phyloP scores from a whole-genome alignment of 306 rosid species.

The Betula pendula region DNA sequence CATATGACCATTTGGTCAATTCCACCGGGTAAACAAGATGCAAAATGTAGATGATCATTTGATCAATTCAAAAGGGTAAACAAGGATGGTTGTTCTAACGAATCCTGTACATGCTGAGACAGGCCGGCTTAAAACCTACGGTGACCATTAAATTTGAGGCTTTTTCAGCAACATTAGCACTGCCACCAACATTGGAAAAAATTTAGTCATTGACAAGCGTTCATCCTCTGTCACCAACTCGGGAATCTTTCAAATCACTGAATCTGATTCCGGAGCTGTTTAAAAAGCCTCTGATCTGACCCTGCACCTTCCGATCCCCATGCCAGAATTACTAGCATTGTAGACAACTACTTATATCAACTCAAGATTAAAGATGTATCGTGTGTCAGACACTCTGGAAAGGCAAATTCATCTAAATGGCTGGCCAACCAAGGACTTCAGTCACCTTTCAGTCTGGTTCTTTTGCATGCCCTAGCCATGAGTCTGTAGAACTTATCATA shows the following conservation, averaged over 20 bases:
- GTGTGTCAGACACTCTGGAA: slow-evolving; percentile 23
- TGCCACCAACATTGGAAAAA: not conserved
- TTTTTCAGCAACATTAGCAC: not conserved
- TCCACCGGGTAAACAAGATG: not conserved
- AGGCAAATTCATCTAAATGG: slow-evolving; percentile 29
- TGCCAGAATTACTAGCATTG: slow-evolving; percentile 9
- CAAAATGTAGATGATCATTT: not conserved
- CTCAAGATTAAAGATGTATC: slow-evolving; percentile 10
- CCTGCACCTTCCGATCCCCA: slow-evolving; percentile 22
- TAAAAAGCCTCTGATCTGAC: slow-evolving; percentile 27
- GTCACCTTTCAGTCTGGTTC: slow-evolving; percentile 30
- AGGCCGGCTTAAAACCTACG: not conserved
- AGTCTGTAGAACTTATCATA: slow-evolving; percentile 35
- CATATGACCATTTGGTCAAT: not conserved
- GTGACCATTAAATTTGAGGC: not conserved
- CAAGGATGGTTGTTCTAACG: not conserved
- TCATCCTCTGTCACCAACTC: slow-evolving; percentile 12
- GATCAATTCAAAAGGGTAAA: not conserved
- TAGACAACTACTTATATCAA: not conserved
- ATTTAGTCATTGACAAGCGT: slow-evolving; percentile 8
- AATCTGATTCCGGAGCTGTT: slow-evolving; percentile 13
- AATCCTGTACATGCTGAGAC: not conserved
- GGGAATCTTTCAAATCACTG: slow-evolving; percentile 4
- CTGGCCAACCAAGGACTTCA: slow-evolving; percentile 21
- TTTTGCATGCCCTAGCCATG: slow-evolving; percentile 36